Conservation (phyloP, 1,284 basidiomycete species). For the Abortiporus biennis region DNA sequence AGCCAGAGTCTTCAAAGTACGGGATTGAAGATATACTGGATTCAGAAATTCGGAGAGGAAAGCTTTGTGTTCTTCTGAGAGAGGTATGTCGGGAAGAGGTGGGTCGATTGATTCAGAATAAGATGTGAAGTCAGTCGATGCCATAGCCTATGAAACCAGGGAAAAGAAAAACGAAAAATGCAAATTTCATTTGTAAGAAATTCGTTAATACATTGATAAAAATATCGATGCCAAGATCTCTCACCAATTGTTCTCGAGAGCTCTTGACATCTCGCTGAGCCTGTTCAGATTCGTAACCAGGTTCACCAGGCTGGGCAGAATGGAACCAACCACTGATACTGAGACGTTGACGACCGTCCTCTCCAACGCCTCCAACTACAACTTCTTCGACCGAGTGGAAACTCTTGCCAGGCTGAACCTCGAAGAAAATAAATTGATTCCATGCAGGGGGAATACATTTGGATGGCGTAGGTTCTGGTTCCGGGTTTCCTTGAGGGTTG, state of each 20-base stretch:
- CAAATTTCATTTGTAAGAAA: not conserved
- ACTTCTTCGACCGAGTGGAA: constrained; percentile 99
- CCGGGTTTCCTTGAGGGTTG: constrained; percentile 43
- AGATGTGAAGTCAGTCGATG: constrained; percentile 53
- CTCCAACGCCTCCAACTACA: constrained; percentile 66
- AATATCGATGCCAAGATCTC: too few species aligned
- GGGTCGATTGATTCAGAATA: constrained; percentile 44
- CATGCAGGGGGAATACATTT: constrained; percentile 77
- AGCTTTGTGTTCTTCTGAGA: constrained; percentile 55
- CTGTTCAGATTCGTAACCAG: constrained; percentile 65
- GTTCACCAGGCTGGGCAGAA: constrained; percentile 85
- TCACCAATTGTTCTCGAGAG: constrained; percentile 76
- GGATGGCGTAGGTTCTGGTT: constrained; percentile 57
- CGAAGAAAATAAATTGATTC: constrained; percentile 98
- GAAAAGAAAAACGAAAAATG: not conserved
- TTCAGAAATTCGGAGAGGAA: constrained; percentile 85
- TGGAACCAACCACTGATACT: constrained; percentile 99
- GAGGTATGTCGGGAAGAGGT: constrained; percentile 41
- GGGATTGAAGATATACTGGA: constrained; percentile 82
- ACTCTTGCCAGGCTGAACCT: constrained; percentile 84
- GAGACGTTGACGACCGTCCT: constrained; percentile 68
- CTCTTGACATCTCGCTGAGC: constrained; percentile 44
- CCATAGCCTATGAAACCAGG: constrained; percentile 41
- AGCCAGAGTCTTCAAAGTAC: constrained; percentile 78
- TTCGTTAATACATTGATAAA: too few species aligned